These are phyloP conservation scores for Monosporascus sp. DNA, from an alignment of 2,329 filamentous ascomycete genomes.

Conservation along the genomic window DNA sequence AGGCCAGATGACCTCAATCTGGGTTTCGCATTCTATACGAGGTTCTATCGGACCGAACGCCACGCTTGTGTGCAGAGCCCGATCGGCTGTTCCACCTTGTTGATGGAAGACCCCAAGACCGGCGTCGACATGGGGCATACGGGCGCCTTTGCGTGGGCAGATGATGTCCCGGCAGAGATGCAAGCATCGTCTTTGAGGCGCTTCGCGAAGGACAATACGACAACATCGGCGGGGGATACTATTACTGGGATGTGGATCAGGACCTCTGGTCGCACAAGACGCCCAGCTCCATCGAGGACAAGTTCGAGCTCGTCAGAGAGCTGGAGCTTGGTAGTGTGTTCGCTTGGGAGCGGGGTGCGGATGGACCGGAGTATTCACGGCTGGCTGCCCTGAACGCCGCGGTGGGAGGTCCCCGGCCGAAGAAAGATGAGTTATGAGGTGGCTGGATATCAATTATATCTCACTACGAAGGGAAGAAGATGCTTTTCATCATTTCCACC, in stretches of 20 bases:
- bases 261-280: constrained; percentile 29
- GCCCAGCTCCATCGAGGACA: constrained; percentile 19
- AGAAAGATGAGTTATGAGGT: constrained; percentile 21
- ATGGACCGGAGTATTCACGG: constrained; percentile 23
- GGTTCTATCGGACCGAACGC: constrained; percentile 57
- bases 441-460: neutral
- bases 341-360: constrained; percentile 29
- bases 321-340: constrained; percentile 27
- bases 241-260: constrained; percentile 23
- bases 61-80: constrained; percentile 38
- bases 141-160: constrained; percentile 27
- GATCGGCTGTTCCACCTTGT: constrained; percentile 53
- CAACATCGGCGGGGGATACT: constrained; percentile 23
- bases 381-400: constrained; percentile 20
- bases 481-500: no score
- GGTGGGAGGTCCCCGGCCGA: constrained; percentile 9
- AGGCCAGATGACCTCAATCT: constrained; percentile 53
- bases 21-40: constrained; percentile 65
- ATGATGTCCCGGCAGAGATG: constrained; percentile 21
- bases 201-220: constrained; percentile 21
- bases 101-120: constrained; percentile 53
- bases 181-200: constrained; percentile 19
- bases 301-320: constrained; percentile 23
- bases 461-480: no score
- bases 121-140: constrained; percentile 52